Percentiles rank a stretch among this genome's conserved stretches.
These are phyloP conservation scores for Ustilago trichophora DNA, from an alignment of 1,284 basidiomycete species.

Conservation along the genomic window DNA sequence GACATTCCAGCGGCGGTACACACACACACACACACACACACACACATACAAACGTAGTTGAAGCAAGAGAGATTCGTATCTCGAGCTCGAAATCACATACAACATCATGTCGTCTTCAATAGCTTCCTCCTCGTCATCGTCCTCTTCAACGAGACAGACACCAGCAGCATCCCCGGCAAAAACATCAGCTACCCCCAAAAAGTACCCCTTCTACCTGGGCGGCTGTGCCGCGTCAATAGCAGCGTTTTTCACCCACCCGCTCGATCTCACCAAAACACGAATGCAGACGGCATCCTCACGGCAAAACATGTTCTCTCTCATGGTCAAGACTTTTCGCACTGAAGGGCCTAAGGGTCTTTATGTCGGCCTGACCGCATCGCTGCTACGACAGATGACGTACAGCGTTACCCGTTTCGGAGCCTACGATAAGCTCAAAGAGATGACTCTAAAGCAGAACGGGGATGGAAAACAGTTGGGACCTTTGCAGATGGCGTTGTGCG, in stretches of 20 bases:
- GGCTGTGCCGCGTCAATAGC: constrained; percentile 62
- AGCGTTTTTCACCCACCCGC: constrained; percentile 65
- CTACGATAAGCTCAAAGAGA: constrained; percentile 61
- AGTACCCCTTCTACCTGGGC: constrained; percentile 64
- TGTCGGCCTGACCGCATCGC: constrained; percentile 59
- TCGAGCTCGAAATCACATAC: not conserved
- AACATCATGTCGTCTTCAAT: constrained; percentile 1
- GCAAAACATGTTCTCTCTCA: constrained; percentile 44
- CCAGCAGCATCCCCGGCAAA: no score
- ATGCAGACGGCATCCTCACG: constrained; percentile 65
- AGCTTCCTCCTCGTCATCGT: not conserved
- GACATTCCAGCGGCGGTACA: no score
- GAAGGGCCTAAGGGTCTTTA: constrained; percentile 59
- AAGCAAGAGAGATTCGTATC: not conserved
- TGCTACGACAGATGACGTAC: constrained; percentile 65
- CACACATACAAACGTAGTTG: no score
- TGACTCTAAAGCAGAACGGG: constrained; percentile 13
- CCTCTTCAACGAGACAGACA: no score
- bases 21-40: no score
- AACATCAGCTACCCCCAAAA: constrained; percentile 1
- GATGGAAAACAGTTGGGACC: constrained; percentile 33
- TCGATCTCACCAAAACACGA: constrained; percentile 66
- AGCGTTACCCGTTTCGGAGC: constrained; percentile 61
- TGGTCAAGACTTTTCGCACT: constrained; percentile 45
- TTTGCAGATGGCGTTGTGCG: constrained; percentile 53